Evolutionary conservation across 176 grass and related monocot species (phyloP).

Genomic region (maize (Zea mays)): Zm-B73-REFERENCE-NAM-5.0 NC_050098.1:235372001-235372500

Average conservation of each 20-base stretch:
- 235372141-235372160: background rate
- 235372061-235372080: background rate
- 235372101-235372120: background rate
- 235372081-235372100: background rate
- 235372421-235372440: no score
- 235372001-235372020: background rate
- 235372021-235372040: background rate
- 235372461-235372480: no score
- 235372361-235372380: no score
- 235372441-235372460: no score
- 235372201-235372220: background rate
- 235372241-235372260: background rate
- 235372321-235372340: no score
- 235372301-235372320: no score
- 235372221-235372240: background rate
- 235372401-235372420: no score
- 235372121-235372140: background rate
- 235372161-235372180: background rate
- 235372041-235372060: background rate
- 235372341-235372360: no score
- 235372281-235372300: background rate
- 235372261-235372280: background rate
- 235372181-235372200: background rate
- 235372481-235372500: no score
- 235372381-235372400: no score